Percentiles rank a stretch among this genome's conserved stretches.
These are phyloP conservation scores for Pterulicium gracile DNA, from an alignment of 1,284 basidiomycete genomes.

Conservation along the genomic window DNA sequence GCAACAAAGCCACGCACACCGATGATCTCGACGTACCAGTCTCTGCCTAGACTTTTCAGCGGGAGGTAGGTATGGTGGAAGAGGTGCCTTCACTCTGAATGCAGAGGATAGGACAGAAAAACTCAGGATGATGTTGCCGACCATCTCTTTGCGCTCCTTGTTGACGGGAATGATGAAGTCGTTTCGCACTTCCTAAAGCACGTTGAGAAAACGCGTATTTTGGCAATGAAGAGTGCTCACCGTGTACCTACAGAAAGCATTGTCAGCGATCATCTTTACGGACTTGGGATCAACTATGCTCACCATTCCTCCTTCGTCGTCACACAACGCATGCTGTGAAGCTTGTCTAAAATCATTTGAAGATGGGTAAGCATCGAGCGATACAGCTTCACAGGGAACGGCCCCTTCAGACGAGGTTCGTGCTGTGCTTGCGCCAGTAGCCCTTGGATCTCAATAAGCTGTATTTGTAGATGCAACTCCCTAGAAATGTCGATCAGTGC, in stretches of 20 bases:
- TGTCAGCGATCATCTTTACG: no score
- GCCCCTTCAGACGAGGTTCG: slow-evolving; percentile 91
- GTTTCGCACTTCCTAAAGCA: slow-evolving; percentile 54
- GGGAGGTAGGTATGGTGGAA: slow-evolving; percentile 92
- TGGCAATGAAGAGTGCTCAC: slow-evolving; percentile 8
- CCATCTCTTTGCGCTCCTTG: slow-evolving; percentile 81
- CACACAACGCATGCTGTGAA: slow-evolving; percentile 94
- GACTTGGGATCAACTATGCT: slow-evolving; percentile 15
- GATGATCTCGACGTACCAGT: slow-evolving; percentile 38
- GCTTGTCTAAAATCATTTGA: slow-evolving; percentile 80
- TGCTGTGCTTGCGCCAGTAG: slow-evolving; percentile 83
- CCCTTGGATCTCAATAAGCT: slow-evolving; percentile 74
- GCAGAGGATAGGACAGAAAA: slow-evolving; percentile 84
- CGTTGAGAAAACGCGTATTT: slow-evolving; percentile 1
- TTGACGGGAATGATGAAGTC: slow-evolving; percentile 90
- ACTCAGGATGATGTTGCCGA: slow-evolving; percentile 87
- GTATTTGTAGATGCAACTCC: slow-evolving; percentile 90
- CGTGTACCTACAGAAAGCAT: slow-evolving; percentile 3
- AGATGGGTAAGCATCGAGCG: slow-evolving; percentile 75
- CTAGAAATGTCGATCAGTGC: slow-evolving; percentile 28
- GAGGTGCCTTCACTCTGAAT: slow-evolving; percentile 80
- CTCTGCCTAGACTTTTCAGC: slow-evolving; percentile 74
- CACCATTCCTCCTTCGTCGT: slow-evolving; percentile 90
- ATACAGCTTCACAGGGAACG: slow-evolving; percentile 79
- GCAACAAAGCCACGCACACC: background rate